Percentiles rank a stretch among this genome's conserved stretches.
Evolutionary conservation across 768 basidiomycete genomes (phyloP).

Genomic region (Serpula lacrymans): DNA sequence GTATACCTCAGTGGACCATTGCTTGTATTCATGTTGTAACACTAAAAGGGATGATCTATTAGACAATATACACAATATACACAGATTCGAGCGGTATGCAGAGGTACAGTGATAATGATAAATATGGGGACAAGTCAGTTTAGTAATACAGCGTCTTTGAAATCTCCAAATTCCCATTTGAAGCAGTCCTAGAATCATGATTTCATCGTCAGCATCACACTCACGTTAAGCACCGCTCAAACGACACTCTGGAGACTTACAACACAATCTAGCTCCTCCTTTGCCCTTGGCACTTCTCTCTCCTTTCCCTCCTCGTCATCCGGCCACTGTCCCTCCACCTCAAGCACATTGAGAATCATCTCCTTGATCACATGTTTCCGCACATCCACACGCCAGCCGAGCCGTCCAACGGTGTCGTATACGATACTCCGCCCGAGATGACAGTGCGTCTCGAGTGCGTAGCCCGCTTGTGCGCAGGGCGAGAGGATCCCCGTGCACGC

Average conservation of each 20-base stretch:
- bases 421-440: conserved; percentile 62
- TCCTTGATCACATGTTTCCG: conserved; percentile 53
- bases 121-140: neutral
- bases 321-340: conserved; percentile 41
- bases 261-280: conserved; percentile 61
- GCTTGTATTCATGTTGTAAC: too few species aligned
- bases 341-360: conserved; percentile 52
- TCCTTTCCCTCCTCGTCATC: conserved; percentile 31
- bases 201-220: neutral
- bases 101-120: too few species aligned
- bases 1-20: too few species aligned
- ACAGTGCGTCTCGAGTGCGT: conserved; percentile 58
- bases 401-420: conserved; percentile 63
- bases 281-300: conserved; percentile 54
- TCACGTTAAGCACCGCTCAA: neutral
- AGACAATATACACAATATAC: neutral
- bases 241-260: conserved; percentile 31
- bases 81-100: too few species aligned
- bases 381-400: conserved; percentile 59
- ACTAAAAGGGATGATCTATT: too few species aligned
- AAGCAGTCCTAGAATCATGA: conserved; percentile 70
- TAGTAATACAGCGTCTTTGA: conserved; percentile 24
- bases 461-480: conserved; percentile 61
- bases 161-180: conserved; percentile 70
- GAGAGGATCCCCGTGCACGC: conserved; percentile 49